A percentile compares a stretch with the other conserved stretches of the same genome.
Conservation (phyloP, 345 rosid genomes). For the Citrus inodora region DNA sequence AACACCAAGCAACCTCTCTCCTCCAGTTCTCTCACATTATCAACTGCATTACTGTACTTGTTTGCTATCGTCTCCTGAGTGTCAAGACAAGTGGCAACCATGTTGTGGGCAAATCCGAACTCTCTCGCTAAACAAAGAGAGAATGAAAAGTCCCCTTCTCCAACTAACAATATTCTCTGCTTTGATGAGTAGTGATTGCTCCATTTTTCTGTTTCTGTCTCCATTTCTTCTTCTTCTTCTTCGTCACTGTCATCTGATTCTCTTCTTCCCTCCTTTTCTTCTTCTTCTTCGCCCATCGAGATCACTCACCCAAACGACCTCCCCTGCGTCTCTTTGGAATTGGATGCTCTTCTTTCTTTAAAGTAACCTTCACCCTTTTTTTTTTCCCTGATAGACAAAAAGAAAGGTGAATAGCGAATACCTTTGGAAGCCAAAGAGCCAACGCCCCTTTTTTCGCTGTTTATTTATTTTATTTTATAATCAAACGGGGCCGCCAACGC, state of each 20-base stretch:
- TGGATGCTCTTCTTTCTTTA: background rate
- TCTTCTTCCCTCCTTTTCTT: background rate
- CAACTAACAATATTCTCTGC: slow-evolving; percentile 47
- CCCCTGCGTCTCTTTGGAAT: background rate
- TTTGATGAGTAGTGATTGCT: slow-evolving; percentile 40
- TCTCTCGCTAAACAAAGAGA: slow-evolving; percentile 46
- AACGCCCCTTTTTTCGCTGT: too few species aligned
- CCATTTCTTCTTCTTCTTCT: background rate
- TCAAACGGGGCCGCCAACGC: too few species aligned
- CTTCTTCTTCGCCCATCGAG: background rate
- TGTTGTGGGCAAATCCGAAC: slow-evolving; percentile 56
- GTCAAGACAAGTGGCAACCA: slow-evolving; percentile 55
- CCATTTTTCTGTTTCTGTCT: slow-evolving; percentile 27
- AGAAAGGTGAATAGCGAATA: rapidly evolving
- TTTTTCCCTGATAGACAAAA: too few species aligned
- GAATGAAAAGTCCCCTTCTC: slow-evolving; percentile 70
- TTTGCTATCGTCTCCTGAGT: slow-evolving; percentile 20
- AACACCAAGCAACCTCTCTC: slow-evolving; percentile 29
- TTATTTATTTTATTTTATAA: too few species aligned
- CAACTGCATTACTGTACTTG: slow-evolving; percentile 26
- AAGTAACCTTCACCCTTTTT: background rate
- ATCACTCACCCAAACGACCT: background rate
- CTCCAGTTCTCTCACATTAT: slow-evolving; percentile 27
- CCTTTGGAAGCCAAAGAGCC: too few species aligned
- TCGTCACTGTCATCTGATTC: background rate